Evolutionary conservation across 768 basidiomycete genomes (phyloP), one percentile per base, ranked within the genome.

Genomic region (Mycena metata): DNA sequence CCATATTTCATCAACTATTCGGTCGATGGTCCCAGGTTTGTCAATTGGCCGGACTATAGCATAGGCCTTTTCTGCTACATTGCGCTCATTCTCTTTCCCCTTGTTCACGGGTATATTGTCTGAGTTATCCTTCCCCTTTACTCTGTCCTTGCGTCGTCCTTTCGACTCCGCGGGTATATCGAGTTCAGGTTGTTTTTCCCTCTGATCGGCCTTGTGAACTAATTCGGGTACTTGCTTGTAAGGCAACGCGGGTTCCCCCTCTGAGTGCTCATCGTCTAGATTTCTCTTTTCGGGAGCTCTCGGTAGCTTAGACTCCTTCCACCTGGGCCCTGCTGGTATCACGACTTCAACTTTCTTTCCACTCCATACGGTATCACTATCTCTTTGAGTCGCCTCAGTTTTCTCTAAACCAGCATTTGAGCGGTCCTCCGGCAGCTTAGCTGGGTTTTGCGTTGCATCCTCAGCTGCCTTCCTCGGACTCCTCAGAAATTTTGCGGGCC

Each of bases 391-490:
- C 42, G 10, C 57, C 12, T 19, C 11, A 24, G 3, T 39, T 24
- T 23, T 21, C 6, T 50, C 35, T 30, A n/a, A 30, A 3, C 35
- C 46, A 60, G 36, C n/a, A 39, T 36, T 49, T 36, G 11, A 16
- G 9, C 19, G 30, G 45, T 60, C 47, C 59, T 60, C 59, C 30
- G 47, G 59, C 45, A 47, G 59, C 21, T 50, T 30, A 0, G n/a
- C 47, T 50, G 47, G 59, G 2, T 35, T 49, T 6, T 30, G 59
- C 9, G 5, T 17, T 19, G 59, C 16, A 19, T 7, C 7, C n/a
- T 49, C 47, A 10, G 24, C 59, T 46, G 45, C 59, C 47, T 49
- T 60, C 59, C 46, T 41, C 30, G 47, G 24, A 60, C 47, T 35
- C 3, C 33, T 30, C 39, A 60, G 33, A 60, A 60, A 60, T 50